These are phyloP conservation scores for Pseudofabraea citricarpa DNA, from an alignment of 2,329 filamentous ascomycete species.

Conservation along the genomic window DNA sequence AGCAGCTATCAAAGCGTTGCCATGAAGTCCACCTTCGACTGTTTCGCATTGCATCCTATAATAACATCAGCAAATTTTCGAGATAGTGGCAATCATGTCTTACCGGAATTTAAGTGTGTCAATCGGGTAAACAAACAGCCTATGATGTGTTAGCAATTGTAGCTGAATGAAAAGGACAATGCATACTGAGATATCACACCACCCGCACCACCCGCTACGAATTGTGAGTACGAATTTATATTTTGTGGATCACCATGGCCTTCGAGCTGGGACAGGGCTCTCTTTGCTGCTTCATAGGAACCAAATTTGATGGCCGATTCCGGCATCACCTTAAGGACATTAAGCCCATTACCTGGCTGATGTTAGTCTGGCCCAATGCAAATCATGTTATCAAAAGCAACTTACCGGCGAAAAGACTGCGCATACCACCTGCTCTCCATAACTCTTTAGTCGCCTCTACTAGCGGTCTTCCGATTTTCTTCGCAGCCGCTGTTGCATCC, in stretches of 20 bases:
- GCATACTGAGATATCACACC: conserved; percentile 89
- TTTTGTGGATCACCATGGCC: conserved; percentile 77
- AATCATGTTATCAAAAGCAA: conserved; percentile 1
- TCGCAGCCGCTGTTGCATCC: conserved; percentile 57
- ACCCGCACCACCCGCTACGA: conserved; percentile 82
- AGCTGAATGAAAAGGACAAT: conserved; percentile 9
- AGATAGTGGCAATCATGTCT: neutral
- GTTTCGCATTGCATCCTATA: conserved; percentile 81
- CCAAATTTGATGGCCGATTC: conserved; percentile 98
- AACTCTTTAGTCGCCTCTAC: conserved; percentile 69
- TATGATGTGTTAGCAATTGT: conserved; percentile 25
- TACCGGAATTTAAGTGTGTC: conserved; percentile 54
- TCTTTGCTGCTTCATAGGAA: conserved; percentile 92
- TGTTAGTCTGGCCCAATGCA: conserved; percentile 12
- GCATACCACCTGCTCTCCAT: conserved; percentile 79
- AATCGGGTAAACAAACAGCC: conserved; percentile 75
- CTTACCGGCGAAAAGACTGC: conserved; percentile 89
- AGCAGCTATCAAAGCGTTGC: conserved; percentile 74
- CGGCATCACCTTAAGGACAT: conserved; percentile 97
- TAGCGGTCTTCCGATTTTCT: conserved; percentile 65
- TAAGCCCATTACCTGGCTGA: conserved; percentile 79
- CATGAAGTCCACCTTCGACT: conserved; percentile 76
- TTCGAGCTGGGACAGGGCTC: conserved; percentile 78
- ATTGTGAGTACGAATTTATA: conserved; percentile 82
- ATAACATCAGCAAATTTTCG: conserved; percentile 9